Evolutionary conservation across 1,284 basidiomycete species (phyloP).

Genomic region (Acaromyces ingoldii): DNA sequence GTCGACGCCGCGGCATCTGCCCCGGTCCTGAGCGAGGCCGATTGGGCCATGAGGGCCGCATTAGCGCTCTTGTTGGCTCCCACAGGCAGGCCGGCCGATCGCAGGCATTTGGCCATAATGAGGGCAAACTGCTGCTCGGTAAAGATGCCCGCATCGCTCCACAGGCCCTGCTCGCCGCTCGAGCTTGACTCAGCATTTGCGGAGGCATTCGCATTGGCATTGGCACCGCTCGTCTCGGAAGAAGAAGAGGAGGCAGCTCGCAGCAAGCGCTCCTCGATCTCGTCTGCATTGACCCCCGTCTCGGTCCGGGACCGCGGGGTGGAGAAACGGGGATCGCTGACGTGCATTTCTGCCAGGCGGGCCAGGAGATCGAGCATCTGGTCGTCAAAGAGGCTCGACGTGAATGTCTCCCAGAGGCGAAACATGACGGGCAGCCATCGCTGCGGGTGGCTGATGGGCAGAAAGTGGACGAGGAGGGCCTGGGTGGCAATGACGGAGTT

Average conservation of each 20-base stretch:
- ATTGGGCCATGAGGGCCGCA: constrained; percentile 42
- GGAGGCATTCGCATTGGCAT: neutral
- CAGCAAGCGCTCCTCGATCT: too few species aligned
- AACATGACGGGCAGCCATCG: constrained; percentile 56
- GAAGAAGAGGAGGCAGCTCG: too few species aligned
- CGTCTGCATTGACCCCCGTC: neutral
- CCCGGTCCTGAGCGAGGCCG: constrained; percentile 44
- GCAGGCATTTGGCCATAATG: constrained; percentile 78
- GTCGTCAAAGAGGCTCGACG: constrained; percentile 73
- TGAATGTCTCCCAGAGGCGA: constrained; percentile 78
- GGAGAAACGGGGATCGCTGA: constrained; percentile 53
- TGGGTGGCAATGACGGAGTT: constrained; percentile 54
- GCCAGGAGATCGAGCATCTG: constrained; percentile 77
- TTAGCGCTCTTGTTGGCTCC: constrained; percentile 51
- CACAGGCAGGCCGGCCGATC: constrained; percentile 69
- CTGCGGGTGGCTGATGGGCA: constrained; percentile 44
- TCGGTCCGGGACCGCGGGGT: neutral
- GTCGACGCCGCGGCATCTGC: constrained; percentile 60
- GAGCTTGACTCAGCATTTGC: neutral
- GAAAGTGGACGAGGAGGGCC: constrained; percentile 47
- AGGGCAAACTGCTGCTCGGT: constrained; percentile 77
- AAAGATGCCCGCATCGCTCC: constrained; percentile 83
- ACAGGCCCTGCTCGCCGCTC: constrained; percentile 27
- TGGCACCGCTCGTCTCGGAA: neutral
- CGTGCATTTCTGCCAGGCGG: constrained; percentile 70